Conservation (phyloP, 106 monocot genomes). For the Dendrobium catenatum region DNA sequence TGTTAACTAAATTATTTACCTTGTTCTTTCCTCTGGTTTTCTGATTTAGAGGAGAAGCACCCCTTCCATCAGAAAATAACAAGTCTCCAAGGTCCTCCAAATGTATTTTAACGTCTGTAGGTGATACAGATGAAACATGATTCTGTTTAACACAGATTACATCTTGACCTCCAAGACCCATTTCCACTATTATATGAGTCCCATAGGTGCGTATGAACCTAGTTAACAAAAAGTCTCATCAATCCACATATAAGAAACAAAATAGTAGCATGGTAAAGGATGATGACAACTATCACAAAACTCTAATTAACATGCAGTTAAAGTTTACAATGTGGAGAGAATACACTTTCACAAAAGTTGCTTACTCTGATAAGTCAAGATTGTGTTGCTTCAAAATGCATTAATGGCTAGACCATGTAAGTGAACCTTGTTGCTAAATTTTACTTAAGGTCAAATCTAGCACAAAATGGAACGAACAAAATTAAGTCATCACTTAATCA, state of each 20-base stretch:
- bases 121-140: conserved; percentile 54
- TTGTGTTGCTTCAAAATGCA: neutral
- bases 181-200: conserved; percentile 83
- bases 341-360: neutral
- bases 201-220: conserved; percentile 93
- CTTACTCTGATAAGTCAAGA: neutral
- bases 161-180: conserved; percentile 79
- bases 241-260: neutral
- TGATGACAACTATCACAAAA: neutral
- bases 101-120: conserved; percentile 67
- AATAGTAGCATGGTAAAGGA: neutral
- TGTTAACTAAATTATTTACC: conserved; percentile 32
- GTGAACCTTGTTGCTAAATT: neutral
- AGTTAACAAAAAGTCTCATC: neutral
- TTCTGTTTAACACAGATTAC: conserved; percentile 67
- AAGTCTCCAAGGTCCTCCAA: conserved; percentile 86
- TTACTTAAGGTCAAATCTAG: neutral
- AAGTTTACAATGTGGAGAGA: neutral
- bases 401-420: neutral
- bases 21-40: conserved; percentile 58
- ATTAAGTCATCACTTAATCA: neutral
- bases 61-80: conserved; percentile 79
- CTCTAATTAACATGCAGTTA: neutral
- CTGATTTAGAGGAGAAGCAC: conserved; percentile 55
- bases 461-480: neutral